phyloP scores from a whole-genome alignment of 345 rosid species.

The Brassica cretica region DNA sequence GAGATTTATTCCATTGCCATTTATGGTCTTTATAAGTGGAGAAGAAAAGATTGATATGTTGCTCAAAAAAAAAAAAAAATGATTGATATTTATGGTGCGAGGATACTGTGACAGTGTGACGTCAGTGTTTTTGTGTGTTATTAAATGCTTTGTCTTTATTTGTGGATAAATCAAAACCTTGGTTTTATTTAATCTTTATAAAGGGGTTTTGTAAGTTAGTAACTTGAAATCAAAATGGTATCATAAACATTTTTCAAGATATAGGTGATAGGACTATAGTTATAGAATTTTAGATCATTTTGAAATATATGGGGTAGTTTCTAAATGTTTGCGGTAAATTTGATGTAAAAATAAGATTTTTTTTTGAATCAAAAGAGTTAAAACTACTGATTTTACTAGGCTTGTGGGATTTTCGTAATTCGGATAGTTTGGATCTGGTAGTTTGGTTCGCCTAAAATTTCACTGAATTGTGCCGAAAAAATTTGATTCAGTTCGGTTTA shows the following conservation, averaged over 20 bases:
- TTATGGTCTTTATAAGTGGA: conserved; percentile 29
- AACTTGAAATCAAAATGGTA: background rate
- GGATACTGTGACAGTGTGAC: conserved; percentile 20
- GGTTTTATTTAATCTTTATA: background rate
- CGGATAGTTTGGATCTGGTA: no score
- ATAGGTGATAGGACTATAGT: no score
- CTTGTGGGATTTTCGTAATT: no score
- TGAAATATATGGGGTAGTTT: background rate
- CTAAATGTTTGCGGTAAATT: background rate
- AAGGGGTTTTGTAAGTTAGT: background rate
- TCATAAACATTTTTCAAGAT: background rate
- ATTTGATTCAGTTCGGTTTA: no score
- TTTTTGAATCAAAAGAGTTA: background rate
- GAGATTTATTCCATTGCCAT: conserved; percentile 11
- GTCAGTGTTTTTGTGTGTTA: background rate
- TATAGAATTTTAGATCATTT: background rate
- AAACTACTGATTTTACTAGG: no score
- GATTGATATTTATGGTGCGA: conserved; percentile 29
- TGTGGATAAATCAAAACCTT: conserved; percentile 10
- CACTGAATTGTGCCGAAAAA: no score
- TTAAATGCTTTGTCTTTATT: background rate
- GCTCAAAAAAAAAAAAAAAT: background rate
- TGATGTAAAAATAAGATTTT: background rate
- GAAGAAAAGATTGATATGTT: conserved; percentile 7
- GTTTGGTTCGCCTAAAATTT: no score